Evolutionary conservation across 179 eudicot species (phyloP).

Genomic region (Camellia oleifera): DNA sequence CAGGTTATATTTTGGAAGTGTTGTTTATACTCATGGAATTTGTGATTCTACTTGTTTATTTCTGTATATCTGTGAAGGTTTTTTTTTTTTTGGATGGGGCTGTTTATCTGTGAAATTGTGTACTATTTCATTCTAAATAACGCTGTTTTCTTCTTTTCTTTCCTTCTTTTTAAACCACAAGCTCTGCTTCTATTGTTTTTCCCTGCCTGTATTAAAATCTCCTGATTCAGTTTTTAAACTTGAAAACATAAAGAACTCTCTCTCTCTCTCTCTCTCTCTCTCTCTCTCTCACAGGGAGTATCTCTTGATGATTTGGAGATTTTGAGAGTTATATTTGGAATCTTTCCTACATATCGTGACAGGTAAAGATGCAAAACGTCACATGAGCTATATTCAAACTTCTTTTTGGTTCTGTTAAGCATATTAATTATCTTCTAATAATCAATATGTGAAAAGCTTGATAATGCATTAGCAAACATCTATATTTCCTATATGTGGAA

Average conservation of each 20-base stretch:
- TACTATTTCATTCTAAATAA: neutral
- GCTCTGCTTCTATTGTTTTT: neutral
- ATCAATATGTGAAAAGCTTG: neutral
- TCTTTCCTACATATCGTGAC: constrained; percentile 95
- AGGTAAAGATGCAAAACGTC: constrained; percentile 49
- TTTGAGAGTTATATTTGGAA: constrained; percentile 90
- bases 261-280: too few relatives aligned
- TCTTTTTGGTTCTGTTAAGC: neutral
- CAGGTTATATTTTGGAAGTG: constrained; percentile 48
- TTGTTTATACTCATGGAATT: neutral
- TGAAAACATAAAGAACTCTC: too few relatives aligned
- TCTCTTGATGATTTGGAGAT: constrained; percentile 77
- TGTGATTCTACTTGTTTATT: neutral
- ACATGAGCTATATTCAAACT: neutral
- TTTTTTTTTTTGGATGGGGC: too few relatives aligned
- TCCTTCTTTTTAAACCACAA: neutral
- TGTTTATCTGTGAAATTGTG: neutral
- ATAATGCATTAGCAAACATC: neutral
- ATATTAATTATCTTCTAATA: too few relatives aligned
- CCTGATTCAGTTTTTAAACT: too few relatives aligned
- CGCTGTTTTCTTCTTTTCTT: neutral
- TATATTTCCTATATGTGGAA: constrained; percentile 5
- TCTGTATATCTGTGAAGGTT: neutral
- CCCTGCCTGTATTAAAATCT: neutral
- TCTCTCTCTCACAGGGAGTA: constrained; percentile 66